These are phyloP conservation scores for Phytophthora colocasiae DNA, from an alignment of 352 stramenopile species.

Conservation along the genomic window DNA sequence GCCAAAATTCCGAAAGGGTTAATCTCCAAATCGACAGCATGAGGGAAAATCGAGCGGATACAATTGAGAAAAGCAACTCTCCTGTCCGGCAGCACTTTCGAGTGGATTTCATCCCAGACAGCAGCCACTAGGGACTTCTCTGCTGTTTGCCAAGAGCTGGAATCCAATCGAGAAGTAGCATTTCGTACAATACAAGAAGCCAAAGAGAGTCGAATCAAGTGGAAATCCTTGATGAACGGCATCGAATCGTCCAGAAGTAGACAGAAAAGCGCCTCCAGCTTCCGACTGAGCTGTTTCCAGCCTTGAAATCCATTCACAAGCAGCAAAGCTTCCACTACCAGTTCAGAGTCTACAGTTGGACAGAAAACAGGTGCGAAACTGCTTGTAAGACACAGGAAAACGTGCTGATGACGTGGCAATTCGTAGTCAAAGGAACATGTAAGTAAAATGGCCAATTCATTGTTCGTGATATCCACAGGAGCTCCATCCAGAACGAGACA, in stretches of 20 bases:
- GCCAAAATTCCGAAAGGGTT: constrained; percentile 33
- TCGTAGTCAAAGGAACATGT: constrained; percentile 42
- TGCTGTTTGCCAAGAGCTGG: constrained; percentile 36
- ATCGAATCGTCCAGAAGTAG: constrained; percentile 38
- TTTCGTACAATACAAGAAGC: constrained; percentile 39
- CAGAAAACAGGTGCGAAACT: constrained; percentile 55
- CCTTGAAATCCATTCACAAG: constrained; percentile 51
- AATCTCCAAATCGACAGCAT: constrained; percentile 49
- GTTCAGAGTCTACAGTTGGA: constrained; percentile 27
- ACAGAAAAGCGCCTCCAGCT: constrained; percentile 41
- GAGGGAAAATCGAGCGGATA: constrained; percentile 47
- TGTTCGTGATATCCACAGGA: constrained; percentile 46
- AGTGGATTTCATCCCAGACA: constrained; percentile 60
- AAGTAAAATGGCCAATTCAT: constrained; percentile 45
- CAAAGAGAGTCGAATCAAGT: constrained; percentile 30
- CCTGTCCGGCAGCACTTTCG: constrained; percentile 49
- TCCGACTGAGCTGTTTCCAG: constrained; percentile 50
- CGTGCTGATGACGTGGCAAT: constrained; percentile 41
- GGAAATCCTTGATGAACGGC: constrained; percentile 32
- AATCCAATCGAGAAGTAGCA: constrained; percentile 16
- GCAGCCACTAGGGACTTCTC: constrained; percentile 54
- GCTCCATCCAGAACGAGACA: constrained; percentile 43
- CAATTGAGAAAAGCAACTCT: constrained; percentile 51
- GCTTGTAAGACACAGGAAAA: constrained; percentile 54
- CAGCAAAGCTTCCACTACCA: constrained; percentile 51